A percentile compares a stretch with the other conserved stretches of the same genome.
These are phyloP conservation scores for Trametes hirsuta DNA, from an alignment of 1,284 basidiomycete genomes.

Conservation along the genomic window DNA sequence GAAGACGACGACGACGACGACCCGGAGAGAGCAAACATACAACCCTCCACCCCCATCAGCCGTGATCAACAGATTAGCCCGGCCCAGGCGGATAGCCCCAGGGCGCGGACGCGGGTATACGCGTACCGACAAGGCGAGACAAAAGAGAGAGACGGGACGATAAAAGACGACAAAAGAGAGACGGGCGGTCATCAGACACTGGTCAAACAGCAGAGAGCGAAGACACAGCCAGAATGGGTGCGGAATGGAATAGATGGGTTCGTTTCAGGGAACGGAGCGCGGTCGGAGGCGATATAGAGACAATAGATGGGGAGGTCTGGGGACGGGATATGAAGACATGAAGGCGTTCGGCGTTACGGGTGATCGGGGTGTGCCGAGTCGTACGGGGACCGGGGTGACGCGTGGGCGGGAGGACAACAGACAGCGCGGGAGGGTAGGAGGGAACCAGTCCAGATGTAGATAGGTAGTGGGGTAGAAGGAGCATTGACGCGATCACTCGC, in stretches of 20 bases:
- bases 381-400: conserved; percentile 5
- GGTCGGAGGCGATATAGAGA: conserved; percentile 3
- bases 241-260: not conserved
- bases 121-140: conserved; percentile 3
- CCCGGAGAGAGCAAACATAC: not conserved
- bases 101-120: conserved; percentile 11
- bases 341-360: not conserved
- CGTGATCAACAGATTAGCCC: conserved; percentile 8
- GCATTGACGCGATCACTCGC: conserved; percentile 51
- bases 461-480: conserved; percentile 11
- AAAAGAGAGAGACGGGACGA: not conserved
- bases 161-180: conserved; percentile 9
- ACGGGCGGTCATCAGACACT: not conserved
- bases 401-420: not conserved
- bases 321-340: conserved; percentile 3
- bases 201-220: conserved; percentile 11
- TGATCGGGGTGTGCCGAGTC: not conserved
- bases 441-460: not conserved
- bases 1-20: not conserved
- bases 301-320: conserved; percentile 1
- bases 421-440: not conserved
- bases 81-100: conserved; percentile 9
- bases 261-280: not conserved
- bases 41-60: conserved; percentile 2
- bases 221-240: conserved; percentile 5